Evolutionary conservation across 2,329 filamentous ascomycete species (phyloP).

Genomic region (Aspergillus viridinutans): DNA sequence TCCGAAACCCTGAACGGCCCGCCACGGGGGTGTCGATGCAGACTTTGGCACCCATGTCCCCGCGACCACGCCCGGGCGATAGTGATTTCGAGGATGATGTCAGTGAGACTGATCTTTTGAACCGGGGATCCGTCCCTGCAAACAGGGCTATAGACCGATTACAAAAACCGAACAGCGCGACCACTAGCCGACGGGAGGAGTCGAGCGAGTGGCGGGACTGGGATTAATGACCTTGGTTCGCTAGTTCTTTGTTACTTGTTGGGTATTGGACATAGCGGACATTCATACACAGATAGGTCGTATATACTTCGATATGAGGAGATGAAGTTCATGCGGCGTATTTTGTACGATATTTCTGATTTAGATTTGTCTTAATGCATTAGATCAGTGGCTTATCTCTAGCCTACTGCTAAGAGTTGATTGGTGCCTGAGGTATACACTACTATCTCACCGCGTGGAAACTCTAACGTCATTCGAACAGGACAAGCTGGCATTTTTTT

Average conservation of each 20-base stretch:
- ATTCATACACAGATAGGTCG: not conserved
- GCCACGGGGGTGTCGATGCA: constrained; percentile 42
- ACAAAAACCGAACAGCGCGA: not conserved
- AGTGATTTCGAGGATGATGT: constrained; percentile 30
- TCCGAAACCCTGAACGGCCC: constrained; percentile 28
- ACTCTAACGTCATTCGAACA: not conserved
- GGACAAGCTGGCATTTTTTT: not conserved
- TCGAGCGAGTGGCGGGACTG: constrained; percentile 39
- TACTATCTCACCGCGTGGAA: not conserved
- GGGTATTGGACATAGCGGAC: not conserved
- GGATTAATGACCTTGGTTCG: constrained; percentile 25
- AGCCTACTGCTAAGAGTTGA: not conserved
- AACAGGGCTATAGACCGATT: not conserved
- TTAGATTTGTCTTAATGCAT: not conserved
- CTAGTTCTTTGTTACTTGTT: not conserved
- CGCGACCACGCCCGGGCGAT: constrained; percentile 32
- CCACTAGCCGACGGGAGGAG: constrained; percentile 9
- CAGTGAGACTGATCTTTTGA: constrained; percentile 20
- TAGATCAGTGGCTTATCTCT: not conserved
- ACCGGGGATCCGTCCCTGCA: not conserved
- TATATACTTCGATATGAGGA: not conserved
- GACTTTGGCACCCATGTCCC: constrained; percentile 38
- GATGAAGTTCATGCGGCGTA: not conserved
- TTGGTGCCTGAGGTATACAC: not conserved
- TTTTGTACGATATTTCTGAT: not conserved